Evolutionary conservation across 2,329 filamentous ascomycete genomes (phyloP).

Genomic region (Monascus ruber): DNA sequence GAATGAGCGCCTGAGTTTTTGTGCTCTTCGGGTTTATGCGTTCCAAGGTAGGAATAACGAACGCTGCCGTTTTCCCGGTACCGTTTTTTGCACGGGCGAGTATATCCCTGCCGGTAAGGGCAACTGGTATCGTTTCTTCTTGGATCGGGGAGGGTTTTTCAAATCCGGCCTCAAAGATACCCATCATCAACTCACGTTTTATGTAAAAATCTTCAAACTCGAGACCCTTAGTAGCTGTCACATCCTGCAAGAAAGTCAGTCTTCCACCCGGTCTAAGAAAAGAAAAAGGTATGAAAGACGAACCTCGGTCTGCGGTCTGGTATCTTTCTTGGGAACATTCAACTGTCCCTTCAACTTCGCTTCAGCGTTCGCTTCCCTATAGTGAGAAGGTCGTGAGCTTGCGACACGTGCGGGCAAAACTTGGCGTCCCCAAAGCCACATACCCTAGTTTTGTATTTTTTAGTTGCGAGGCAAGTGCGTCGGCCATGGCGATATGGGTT

Average conservation of each 20-base stretch:
- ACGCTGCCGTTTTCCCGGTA: constrained; percentile 95
- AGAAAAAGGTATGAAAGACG: constrained; percentile 8
- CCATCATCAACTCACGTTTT: constrained; percentile 93
- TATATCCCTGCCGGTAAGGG: constrained; percentile 87
- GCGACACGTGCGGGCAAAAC: constrained; percentile 1
- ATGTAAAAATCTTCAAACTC: constrained; percentile 97
- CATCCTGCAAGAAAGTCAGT: constrained; percentile 54
- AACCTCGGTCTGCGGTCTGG: constrained; percentile 40
- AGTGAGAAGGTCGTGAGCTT: constrained; percentile 6
- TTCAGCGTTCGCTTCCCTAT: constrained; percentile 29
- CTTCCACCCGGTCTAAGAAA: background rate
- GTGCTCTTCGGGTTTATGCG: constrained; percentile 92
- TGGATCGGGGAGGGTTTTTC: constrained; percentile 98
- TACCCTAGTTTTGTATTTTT: constrained; percentile 34
- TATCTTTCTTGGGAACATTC: constrained; percentile 37
- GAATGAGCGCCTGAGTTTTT: constrained; percentile 92
- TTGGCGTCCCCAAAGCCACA: constrained; percentile 5
- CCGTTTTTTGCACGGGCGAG: constrained; percentile 96
- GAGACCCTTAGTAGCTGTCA: constrained; percentile 91
- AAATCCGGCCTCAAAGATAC: constrained; percentile 97
- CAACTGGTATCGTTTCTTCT: constrained; percentile 97
- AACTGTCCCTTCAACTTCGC: constrained; percentile 35
- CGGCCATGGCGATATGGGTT: constrained; percentile 26
- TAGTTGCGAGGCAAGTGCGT: constrained; percentile 35
- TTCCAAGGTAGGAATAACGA: constrained; percentile 90